These are phyloP conservation scores for Striga hermonthica DNA, from an alignment of 305 asterid species.

Conservation along the genomic window DNA sequence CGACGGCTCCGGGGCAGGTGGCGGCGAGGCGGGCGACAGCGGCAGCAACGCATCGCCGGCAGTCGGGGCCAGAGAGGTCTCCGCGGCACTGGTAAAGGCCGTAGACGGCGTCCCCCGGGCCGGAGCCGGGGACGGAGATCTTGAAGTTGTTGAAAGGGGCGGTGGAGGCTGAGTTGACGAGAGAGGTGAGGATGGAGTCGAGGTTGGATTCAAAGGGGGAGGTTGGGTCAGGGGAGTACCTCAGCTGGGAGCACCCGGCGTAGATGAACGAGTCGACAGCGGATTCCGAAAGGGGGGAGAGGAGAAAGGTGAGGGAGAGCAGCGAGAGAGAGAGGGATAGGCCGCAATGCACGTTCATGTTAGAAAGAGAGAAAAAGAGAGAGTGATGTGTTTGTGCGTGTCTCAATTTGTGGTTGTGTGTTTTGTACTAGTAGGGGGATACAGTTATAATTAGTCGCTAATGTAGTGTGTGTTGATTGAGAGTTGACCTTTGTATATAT, in stretches of 20 bases:
- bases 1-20: constrained; percentile 45
- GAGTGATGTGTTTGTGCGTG: neutral
- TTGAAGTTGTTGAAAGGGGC: constrained; percentile 59
- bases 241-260: constrained; percentile 56
- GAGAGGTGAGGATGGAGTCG: constrained; percentile 50
- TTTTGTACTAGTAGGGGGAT: neutral
- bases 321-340: neutral
- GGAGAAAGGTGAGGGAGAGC: neutral
- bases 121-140: constrained; percentile 41
- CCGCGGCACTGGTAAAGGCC: constrained; percentile 75
- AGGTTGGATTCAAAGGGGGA: constrained; percentile 49
- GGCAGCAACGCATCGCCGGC: constrained; percentile 43
- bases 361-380: constrained; percentile 13
- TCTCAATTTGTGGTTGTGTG: neutral
- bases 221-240: constrained; percentile 37
- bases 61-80: constrained; percentile 45
- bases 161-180: constrained; percentile 49
- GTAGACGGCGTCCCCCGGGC: constrained; percentile 42
- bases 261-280: constrained; percentile 38
- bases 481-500: too few species aligned
- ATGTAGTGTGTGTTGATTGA: too few species aligned
- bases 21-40: constrained; percentile 48
- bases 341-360: constrained; percentile 31
- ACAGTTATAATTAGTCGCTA: too few species aligned
- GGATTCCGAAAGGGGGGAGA: constrained; percentile 5